Conservation (phyloP, 1,284 basidiomycete genomes). For the Melampsora larici-populina region DNA sequence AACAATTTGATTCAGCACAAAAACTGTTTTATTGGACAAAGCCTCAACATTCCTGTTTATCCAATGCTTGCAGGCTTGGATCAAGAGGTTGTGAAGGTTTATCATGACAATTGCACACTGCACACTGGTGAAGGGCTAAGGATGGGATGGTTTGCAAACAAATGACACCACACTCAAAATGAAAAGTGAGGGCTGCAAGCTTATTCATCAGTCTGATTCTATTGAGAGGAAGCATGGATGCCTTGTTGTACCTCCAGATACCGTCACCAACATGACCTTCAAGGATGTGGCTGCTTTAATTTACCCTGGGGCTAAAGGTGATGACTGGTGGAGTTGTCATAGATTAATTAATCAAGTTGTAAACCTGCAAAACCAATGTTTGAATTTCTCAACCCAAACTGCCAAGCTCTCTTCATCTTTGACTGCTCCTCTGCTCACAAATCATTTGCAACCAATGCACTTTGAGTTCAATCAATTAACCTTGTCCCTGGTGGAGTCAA, state of each 20-base stretch:
- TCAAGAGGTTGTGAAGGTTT: background rate
- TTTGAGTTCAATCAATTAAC: slow-evolving; percentile 1
- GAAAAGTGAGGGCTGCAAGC: background rate
- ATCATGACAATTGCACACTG: background rate
- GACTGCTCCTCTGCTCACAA: too few relatives aligned
- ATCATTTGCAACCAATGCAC: background rate
- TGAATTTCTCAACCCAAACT: too few relatives aligned
- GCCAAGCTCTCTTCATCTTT: too few relatives aligned
- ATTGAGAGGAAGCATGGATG: background rate
- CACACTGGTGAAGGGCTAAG: background rate
- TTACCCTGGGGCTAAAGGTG: slow-evolving; percentile 12
- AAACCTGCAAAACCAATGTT: background rate
- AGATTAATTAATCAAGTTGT: background rate
- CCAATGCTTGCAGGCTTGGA: background rate
- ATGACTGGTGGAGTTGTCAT: background rate
- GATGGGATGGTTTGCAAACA: background rate
- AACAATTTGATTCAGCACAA: background rate
- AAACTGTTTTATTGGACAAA: background rate
- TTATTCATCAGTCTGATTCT: slow-evolving; percentile 1
- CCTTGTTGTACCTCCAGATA: background rate
- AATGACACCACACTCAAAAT: background rate
- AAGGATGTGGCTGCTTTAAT: slow-evolving; percentile 4
- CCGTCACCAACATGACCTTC: background rate
- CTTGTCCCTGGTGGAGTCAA: background rate
- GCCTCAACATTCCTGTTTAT: background rate